These are phyloP conservation scores for Penicillium sp. DNA, from an alignment of 2,329 filamentous ascomycete species.

Conservation along the genomic window DNA sequence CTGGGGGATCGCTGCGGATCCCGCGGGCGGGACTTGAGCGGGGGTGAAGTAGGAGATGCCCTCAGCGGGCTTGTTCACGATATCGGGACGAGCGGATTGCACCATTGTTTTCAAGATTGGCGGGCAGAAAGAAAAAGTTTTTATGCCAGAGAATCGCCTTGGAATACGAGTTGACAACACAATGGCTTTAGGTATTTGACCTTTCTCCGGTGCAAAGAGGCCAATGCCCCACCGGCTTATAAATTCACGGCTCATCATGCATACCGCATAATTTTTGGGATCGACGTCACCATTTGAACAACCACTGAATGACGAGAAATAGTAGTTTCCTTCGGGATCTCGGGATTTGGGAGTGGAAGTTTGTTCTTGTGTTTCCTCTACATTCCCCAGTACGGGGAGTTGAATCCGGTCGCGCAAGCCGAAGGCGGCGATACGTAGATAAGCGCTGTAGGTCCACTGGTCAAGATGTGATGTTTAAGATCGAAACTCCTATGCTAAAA, in stretches of 20 bases:
- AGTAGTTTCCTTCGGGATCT: background rate
- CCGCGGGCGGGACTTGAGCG: constrained; percentile 36
- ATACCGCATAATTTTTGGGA: background rate
- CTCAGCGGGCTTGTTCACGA: constrained; percentile 38
- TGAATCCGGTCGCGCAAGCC: no score
- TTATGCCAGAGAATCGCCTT: background rate
- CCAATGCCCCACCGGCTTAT: background rate
- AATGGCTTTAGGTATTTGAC: background rate
- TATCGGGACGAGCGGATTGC: constrained; percentile 21
- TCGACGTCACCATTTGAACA: background rate
- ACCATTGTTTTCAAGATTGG: background rate
- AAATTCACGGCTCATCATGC: background rate
- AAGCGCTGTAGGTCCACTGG: no score
- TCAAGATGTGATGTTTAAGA: no score
- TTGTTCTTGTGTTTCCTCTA: no score
- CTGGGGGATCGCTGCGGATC: constrained; percentile 42
- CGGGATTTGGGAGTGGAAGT: background rate
- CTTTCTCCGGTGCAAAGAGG: background rate
- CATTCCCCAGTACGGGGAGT: no score
- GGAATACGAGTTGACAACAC: background rate
- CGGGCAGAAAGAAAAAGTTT: background rate
- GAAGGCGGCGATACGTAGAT: no score
- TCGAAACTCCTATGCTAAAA: no score
- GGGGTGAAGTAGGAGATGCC: constrained; percentile 41
- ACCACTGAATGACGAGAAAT: no score